Base-by-base conservation (phyloP, 371 early-diverging fungal species). In the Apophysomyces sp. region DNA sequence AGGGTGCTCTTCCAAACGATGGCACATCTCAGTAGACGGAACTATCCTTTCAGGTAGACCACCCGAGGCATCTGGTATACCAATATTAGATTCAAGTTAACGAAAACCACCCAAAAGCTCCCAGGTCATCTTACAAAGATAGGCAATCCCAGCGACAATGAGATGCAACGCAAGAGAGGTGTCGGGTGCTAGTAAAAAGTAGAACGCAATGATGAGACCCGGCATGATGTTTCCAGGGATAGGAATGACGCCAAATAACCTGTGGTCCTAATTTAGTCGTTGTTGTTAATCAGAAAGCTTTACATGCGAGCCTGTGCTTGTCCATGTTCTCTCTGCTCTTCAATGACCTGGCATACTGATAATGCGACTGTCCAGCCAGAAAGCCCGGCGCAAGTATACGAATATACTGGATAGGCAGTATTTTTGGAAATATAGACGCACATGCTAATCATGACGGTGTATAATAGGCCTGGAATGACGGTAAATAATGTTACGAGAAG, bases 191-290 rank as follows among this genome's bases (percentile, higher is more conserved):
- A 71, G 41, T 1, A 71, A 61, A 6, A 60, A 54, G 30, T 71
- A 71, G 16, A 67, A 71, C 24, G 21, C 51, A 18, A 71, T 55
- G 2, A 71, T 54, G 12, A 71, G 51, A 27, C 52, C 18, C 1
- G 71, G 71, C 34, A 71, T 39, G n/a, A 58, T 26, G 6, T 44
- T 30, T 0, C 65, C 64, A 16, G 71, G 71, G 21, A 71, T 40
- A n/a, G 52, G 67, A 28, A 71, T 41, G 27, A 64, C 67, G 28
- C 71, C 71, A 71, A 71, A 71, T 5, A 71, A 30, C 67, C 67
- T 57, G 36, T n/a, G n/a, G n/a, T n/a, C n/a, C n/a, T n/a, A n/a
- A n/a, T n/a, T n/a, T n/a, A n/a, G n/a, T n/a, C n/a, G n/a, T n/a
- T n/a, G n/a, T n/a, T n/a, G n/a, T n/a, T n/a, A n/a, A n/a, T n/a